Conservation (phyloP, 192 early-diverging fungal genomes). For the Coemansia sp. region DNA sequence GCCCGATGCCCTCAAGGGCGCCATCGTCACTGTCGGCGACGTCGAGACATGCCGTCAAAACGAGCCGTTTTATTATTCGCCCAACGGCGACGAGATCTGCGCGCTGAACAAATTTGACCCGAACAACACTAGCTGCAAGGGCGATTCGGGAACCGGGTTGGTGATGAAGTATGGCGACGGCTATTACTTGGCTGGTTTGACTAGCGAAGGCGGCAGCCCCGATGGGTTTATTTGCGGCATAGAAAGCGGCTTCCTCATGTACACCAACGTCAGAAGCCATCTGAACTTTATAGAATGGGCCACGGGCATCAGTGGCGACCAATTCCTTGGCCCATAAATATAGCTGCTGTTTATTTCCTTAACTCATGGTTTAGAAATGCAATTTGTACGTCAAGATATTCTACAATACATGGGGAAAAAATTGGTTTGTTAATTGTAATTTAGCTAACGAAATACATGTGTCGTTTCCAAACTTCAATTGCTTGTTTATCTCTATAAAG, state of each 20-base stretch:
- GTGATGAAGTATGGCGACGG: neutral
- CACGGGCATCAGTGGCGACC: neutral
- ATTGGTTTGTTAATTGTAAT: too few species aligned
- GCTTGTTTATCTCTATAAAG: too few species aligned
- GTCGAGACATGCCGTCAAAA: neutral
- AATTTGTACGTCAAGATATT: too few species aligned
- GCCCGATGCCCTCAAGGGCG: conserved; percentile 3
- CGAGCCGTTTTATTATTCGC: neutral
- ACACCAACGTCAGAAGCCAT: conserved; percentile 9
- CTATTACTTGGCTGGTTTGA: neutral
- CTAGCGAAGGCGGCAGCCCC: conserved; percentile 5
- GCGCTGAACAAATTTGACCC: neutral
- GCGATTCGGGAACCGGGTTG: conserved; percentile 5
- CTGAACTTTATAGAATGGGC: neutral
- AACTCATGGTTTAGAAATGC: too few species aligned
- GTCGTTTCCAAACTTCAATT: too few species aligned
- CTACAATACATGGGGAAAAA: too few species aligned
- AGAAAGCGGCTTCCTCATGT: neutral
- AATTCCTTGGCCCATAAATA: neutral
- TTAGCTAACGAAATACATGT: too few species aligned
- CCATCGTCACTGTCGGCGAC: conserved; percentile 1
- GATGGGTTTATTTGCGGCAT: neutral
- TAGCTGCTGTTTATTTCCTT: too few species aligned
- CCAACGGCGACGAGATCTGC: conserved; percentile 6
- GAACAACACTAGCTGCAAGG: neutral